Conservation (phyloP, 768 basidiomycete genomes). For the Podaxis sp. region DNA sequence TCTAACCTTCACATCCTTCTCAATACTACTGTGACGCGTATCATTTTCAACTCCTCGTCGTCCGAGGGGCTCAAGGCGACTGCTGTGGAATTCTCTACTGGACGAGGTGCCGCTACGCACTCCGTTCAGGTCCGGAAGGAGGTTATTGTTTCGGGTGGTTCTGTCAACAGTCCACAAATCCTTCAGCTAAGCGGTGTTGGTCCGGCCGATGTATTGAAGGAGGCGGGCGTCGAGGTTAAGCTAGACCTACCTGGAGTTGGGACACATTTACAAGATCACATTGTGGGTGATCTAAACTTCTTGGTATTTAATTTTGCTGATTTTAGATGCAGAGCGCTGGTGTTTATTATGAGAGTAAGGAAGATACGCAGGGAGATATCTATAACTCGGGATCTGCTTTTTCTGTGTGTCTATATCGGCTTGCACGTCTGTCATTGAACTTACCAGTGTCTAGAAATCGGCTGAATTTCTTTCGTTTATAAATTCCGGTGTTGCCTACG, state of each 20-base stretch:
- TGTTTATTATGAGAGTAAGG: constrained; percentile 18
- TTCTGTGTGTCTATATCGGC: constrained; percentile 18
- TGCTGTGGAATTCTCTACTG: constrained; percentile 38
- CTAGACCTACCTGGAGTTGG: constrained; percentile 57
- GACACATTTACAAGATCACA: constrained; percentile 51
- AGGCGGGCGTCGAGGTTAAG: constrained; percentile 39
- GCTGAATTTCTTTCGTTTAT: constrained; percentile 50
- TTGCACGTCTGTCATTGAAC: no score
- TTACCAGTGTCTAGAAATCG: constrained; percentile 19
- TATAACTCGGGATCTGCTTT: constrained; percentile 20
- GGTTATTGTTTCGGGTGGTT: constrained; percentile 51
- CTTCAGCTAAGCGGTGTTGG: constrained; percentile 58
- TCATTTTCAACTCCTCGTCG: constrained; percentile 41
- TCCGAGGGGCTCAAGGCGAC: constrained; percentile 35
- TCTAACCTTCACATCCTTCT: constrained; percentile 60
- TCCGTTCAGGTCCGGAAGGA: constrained; percentile 56
- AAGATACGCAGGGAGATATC: constrained; percentile 26
- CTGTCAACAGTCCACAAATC: constrained; percentile 49
- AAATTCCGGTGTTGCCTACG: constrained; percentile 62
- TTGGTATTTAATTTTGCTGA: neutral
- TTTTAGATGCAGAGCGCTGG: constrained; percentile 16
- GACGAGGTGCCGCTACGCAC: constrained; percentile 23
- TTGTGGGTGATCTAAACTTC: constrained; percentile 20
- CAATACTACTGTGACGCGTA: constrained; percentile 54
- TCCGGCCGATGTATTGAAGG: constrained; percentile 43